These are phyloP conservation scores for Hyphodiscus hymeniophilus DNA, from an alignment of 495 filamentous ascomycete species.

Conservation along the genomic window DNA sequence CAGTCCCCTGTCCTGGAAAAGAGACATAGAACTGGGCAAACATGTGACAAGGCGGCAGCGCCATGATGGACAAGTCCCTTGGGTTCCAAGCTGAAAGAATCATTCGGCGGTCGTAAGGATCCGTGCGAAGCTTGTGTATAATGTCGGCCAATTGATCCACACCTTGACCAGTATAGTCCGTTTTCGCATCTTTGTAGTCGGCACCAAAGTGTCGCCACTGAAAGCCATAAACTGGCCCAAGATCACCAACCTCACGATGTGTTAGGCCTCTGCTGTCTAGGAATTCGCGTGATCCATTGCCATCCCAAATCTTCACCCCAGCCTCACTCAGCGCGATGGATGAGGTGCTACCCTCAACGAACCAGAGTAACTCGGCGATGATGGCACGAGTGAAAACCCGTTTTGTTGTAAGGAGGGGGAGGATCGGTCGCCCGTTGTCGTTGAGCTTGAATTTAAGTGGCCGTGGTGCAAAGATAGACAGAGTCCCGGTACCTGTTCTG, in stretches of 20 bases:
- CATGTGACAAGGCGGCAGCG: conserved; percentile 95
- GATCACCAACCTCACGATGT: conserved; percentile 74
- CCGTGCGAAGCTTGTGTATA: conserved; percentile 68
- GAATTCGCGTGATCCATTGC: conserved; percentile 83
- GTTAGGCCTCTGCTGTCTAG: conserved; percentile 76
- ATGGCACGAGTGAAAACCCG: conserved; percentile 91
- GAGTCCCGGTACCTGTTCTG: conserved; percentile 89
- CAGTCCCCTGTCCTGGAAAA: conserved; percentile 40
- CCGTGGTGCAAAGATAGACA: conserved; percentile 76
- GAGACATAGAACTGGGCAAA: conserved; percentile 98
- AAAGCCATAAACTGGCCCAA: conserved; percentile 96
- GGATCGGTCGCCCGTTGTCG: conserved; percentile 42
- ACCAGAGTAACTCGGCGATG: conserved; percentile 93
- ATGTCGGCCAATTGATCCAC: conserved; percentile 88
- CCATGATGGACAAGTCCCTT: conserved; percentile 78
- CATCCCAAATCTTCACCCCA: conserved; percentile 96
- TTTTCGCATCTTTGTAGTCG: conserved; percentile 65
- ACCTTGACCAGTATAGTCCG: conserved; percentile 82
- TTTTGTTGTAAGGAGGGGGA: conserved; percentile 93
- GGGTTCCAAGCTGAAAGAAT: conserved; percentile 94
- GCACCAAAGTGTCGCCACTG: conserved; percentile 99
- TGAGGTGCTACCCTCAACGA: conserved; percentile 77
- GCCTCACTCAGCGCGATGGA: conserved; percentile 61
- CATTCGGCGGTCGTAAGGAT: conserved; percentile 81
- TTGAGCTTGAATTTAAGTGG: conserved; percentile 82